These are phyloP conservation scores for Alopecurus myosuroides DNA, from an alignment of 176 grass and related monocot genomes.

Conservation along the genomic window DNA sequence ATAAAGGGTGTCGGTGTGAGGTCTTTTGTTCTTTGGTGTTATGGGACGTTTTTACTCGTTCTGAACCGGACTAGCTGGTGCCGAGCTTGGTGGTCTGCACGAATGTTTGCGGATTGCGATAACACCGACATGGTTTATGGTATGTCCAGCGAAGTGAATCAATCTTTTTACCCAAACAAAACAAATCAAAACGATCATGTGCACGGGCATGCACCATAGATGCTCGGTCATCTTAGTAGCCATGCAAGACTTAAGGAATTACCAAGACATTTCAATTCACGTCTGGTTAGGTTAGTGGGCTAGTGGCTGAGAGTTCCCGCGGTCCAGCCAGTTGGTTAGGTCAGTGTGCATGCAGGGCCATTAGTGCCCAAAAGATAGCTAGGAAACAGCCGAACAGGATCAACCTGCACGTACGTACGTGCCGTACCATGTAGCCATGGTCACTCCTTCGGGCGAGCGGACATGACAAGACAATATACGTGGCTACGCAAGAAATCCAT, in stretches of 20 bases:
- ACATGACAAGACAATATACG: neutral
- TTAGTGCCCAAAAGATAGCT: neutral
- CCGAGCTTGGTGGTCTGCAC: neutral
- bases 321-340: neutral
- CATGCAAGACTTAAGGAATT: neutral
- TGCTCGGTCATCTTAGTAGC: neutral
- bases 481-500: neutral
- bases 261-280: neutral
- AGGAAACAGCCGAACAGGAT: neutral
- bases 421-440: neutral
- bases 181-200: too few relatives aligned
- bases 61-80: neutral
- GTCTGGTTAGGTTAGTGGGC: neutral
- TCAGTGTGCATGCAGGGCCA: neutral
- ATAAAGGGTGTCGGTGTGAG: neutral
- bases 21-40: neutral
- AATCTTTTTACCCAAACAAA: neutral
- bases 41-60: neutral
- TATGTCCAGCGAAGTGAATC: neutral
- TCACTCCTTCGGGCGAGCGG: neutral
- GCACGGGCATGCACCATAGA: neutral
- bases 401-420: neutral
- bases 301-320: neutral
- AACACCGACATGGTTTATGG: neutral
- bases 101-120: neutral